These are phyloP conservation scores for Trypanosoma boissoni DNA, from an alignment of 208 protist species.

Conservation along the genomic window DNA sequence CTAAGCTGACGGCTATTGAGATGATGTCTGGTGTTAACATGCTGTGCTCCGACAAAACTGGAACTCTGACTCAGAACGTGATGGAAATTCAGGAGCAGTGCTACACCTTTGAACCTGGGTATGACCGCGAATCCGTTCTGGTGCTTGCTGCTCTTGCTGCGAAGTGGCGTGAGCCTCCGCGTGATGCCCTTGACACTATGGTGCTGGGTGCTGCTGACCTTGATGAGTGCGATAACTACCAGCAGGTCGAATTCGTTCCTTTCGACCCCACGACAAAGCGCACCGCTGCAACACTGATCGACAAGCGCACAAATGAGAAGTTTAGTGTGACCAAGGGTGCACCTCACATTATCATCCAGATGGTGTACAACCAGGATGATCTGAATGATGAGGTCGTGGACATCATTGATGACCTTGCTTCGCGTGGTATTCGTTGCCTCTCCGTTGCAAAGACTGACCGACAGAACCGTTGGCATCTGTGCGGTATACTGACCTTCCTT, in stretches of 20 bases:
- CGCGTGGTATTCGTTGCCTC: constrained; percentile 74
- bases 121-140: constrained; percentile 54
- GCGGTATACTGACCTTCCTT: constrained; percentile 89
- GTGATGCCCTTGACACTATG: constrained; percentile 84
- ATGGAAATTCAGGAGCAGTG: constrained; percentile 84
- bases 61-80: constrained; percentile 93
- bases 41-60: constrained; percentile 95
- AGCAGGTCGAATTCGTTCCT: constrained; percentile 66
- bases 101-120: constrained; percentile 61
- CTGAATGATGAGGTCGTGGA: constrained; percentile 68
- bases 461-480: constrained; percentile 63
- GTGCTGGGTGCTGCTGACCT: constrained; percentile 70
- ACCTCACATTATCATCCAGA: constrained; percentile 76
- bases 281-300: constrained; percentile 56
- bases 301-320: constrained; percentile 55
- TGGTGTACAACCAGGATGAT: constrained; percentile 74
- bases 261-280: constrained; percentile 71
- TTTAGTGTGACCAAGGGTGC: constrained; percentile 89
- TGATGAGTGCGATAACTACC: constrained; percentile 78
- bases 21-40: constrained; percentile 52
- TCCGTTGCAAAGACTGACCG: constrained; percentile 54
- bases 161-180: constrained; percentile 70
- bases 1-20: constrained; percentile 91
- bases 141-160: constrained; percentile 81
- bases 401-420: constrained; percentile 66